Conservation (phyloP, 2,329 filamentous ascomycete genomes). For the Cryphonectria japonica region DNA sequence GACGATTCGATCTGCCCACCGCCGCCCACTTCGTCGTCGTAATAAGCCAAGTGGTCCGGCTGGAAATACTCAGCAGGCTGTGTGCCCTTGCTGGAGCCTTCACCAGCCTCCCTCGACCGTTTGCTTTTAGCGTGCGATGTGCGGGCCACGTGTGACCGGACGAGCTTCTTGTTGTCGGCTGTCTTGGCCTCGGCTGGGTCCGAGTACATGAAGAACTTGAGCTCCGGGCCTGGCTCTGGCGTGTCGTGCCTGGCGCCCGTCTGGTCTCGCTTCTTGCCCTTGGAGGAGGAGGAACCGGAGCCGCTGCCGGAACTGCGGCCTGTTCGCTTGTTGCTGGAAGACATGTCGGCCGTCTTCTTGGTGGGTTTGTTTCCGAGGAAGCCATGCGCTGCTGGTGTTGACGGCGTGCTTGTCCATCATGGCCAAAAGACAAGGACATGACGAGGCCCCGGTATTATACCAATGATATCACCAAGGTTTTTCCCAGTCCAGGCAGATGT, state of each 20-base stretch:
- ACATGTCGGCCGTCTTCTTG: neutral
- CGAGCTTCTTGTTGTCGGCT: conserved; percentile 21
- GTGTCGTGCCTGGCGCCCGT: neutral
- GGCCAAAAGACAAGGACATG: neutral
- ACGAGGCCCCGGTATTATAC: neutral
- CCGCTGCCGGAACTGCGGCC: neutral
- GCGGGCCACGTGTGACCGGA: conserved; percentile 22
- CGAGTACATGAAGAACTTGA: conserved; percentile 26
- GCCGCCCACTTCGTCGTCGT: neutral
- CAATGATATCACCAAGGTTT: neutral
- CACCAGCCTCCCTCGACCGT: conserved; percentile 5
- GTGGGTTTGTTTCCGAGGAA: neutral
- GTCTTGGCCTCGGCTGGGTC: conserved; percentile 22
- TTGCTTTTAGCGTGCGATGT: conserved; percentile 23
- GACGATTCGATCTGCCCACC: neutral
- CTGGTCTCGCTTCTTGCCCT: conserved; percentile 5
- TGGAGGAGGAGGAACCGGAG: neutral
- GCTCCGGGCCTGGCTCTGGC: neutral
- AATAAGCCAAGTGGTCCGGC: neutral
- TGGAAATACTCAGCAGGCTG: neutral
- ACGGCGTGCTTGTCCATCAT: neutral
- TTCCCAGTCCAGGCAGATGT: neutral
- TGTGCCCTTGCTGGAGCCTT: neutral
- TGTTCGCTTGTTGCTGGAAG: neutral
- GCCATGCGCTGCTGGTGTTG: neutral